These are phyloP conservation scores for Lactifluus rugatus DNA, from an alignment of 768 basidiomycete genomes.

Conservation along the genomic window DNA sequence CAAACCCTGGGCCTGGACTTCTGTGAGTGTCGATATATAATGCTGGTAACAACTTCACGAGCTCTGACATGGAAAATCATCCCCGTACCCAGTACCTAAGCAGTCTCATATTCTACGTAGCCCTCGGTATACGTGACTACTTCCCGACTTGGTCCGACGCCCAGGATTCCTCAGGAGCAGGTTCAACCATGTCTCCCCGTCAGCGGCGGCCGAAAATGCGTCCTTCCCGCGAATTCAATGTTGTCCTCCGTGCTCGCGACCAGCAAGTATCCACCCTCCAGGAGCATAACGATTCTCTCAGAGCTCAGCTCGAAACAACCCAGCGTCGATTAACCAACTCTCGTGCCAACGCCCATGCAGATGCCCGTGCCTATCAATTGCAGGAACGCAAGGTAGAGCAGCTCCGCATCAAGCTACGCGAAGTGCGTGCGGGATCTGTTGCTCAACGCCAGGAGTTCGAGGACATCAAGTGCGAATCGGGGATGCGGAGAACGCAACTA, in stretches of 20 bases:
- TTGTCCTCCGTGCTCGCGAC: conserved; percentile 18
- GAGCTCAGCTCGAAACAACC: conserved; percentile 7
- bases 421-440: background rate
- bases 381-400: conserved; percentile 20
- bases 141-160: background rate
- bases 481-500: background rate
- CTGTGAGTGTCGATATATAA: conserved; percentile 5
- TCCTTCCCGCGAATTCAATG: conserved; percentile 9
- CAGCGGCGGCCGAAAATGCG: conserved; percentile 14
- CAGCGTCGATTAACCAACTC: conserved; percentile 16
- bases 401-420: conserved; percentile 14
- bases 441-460: conserved; percentile 15
- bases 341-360: conserved; percentile 12
- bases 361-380: conserved; percentile 10
- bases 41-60: background rate
- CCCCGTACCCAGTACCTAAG: background rate
- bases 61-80: background rate
- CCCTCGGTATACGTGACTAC: background rate
- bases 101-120: background rate
- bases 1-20: conserved; percentile 1
- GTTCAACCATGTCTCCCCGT: conserved; percentile 6
- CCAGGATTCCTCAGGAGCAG: background rate
- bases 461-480: conserved; percentile 5
- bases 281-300: conserved; percentile 8
- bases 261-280: conserved; percentile 14